phyloP scores from a whole-genome alignment of 495 filamentous ascomycete genomes.

The Letharia lupina region DNA sequence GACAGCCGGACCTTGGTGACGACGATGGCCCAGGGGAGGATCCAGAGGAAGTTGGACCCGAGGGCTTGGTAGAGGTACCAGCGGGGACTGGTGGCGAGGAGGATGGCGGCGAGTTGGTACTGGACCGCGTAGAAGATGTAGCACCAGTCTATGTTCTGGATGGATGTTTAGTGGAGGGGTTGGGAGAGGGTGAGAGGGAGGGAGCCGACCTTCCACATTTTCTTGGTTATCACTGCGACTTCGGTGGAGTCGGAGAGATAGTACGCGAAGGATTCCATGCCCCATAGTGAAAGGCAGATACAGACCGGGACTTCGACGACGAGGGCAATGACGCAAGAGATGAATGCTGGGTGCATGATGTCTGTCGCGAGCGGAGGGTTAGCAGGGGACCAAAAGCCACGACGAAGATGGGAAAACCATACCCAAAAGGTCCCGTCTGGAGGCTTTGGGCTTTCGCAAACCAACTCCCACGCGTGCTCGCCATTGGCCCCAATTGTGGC shows the following conservation, averaged over 20 bases:
- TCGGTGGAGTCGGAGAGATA: constrained; percentile 47
- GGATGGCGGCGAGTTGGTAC: constrained; percentile 55
- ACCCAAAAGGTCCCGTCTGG: constrained; percentile 32
- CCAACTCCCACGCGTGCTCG: constrained; percentile 33
- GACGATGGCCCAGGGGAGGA: constrained; percentile 63
- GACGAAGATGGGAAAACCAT: constrained; percentile 14
- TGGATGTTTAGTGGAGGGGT: neutral
- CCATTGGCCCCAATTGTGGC: constrained; percentile 60
- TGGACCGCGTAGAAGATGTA: constrained; percentile 65
- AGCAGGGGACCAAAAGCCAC: neutral
- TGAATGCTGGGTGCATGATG: constrained; percentile 48
- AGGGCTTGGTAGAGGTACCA: constrained; percentile 65
- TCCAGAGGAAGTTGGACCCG: constrained; percentile 55
- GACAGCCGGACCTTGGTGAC: constrained; percentile 43
- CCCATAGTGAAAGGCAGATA: constrained; percentile 52
- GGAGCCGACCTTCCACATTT: constrained; percentile 52
- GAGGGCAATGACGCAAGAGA: constrained; percentile 44
- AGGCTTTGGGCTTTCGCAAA: constrained; percentile 33
- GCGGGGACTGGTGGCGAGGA: constrained; percentile 54
- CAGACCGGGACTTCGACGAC: constrained; percentile 54
- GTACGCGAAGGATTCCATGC: constrained; percentile 49
- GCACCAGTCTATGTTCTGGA: constrained; percentile 57
- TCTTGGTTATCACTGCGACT: constrained; percentile 52
- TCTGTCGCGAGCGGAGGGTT: constrained; percentile 20
- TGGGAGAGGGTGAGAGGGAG: constrained; percentile 19